Base-by-base conservation (phyloP, 192 early-diverging fungal genomes). In the Chytriomyces hyalinus region DNA sequence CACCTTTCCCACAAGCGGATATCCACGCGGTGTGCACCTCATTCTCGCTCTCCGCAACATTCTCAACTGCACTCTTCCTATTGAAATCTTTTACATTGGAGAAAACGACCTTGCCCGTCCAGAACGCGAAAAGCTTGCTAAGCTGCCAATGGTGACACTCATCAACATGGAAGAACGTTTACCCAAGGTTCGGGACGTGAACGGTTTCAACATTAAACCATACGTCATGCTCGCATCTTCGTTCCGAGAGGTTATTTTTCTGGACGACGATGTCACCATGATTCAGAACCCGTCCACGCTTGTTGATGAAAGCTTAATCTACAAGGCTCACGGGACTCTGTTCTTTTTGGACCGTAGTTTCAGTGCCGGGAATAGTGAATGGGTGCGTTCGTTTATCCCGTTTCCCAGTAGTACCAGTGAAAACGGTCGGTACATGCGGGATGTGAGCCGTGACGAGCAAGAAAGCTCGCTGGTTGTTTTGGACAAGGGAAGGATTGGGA, bases 181-280 rank as follows among this genome's bases (percentile, higher is more conserved):
- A 1, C 62, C 67, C 11, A 7, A 28, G 6, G 73, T 75, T 6
- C 11, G 24, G 0, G 59, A 82, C 8, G 70, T 91, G 67, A 65
- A 64, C 45, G 89, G 89, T 13, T 92, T 90, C 89, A 80, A 86
- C n/a, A 85, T 92, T 66, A 92, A 92, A 61, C 91, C 91, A 0
- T 92, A 86, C 85, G 87, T 90, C 0, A 83, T 92, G 49, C 59
- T 92, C 13, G 87, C 87, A 1, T 86, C 86, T 5, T 84, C 72
- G 36, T 92, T 92, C 84, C 71, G 75, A 13, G 85, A 92, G 51
- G 84, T 90, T 11, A 87, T 92, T 64, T 85, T 92, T 67, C 76
- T 92, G 67, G 91, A 92, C 74, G 88, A 91, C 15, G 91, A 92
- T 74, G 91, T 87, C 2, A 83, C 85, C 44, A 84, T 90, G 47